Conservation (phyloP, 2,329 filamentous ascomycete species). For the Penicillium sp. region DNA sequence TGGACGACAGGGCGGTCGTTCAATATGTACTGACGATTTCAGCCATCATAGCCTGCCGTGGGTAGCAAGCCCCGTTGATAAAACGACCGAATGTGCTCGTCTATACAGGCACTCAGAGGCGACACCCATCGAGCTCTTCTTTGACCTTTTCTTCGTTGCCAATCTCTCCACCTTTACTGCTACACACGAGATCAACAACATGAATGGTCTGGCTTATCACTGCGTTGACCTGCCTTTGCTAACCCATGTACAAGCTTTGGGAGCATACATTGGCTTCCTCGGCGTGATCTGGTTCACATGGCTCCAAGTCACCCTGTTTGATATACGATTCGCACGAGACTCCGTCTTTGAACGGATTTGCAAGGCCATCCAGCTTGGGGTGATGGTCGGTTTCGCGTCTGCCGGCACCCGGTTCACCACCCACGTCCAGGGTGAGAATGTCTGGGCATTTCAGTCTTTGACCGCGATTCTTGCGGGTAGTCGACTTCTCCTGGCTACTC, state of each 20-base stretch:
- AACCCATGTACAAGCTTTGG: slow-evolving; percentile 30
- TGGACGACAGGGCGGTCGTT: neutral
- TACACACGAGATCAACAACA: slow-evolving; percentile 55
- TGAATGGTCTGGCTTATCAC: slow-evolving; percentile 31
- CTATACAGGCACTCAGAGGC: slow-evolving; percentile 50
- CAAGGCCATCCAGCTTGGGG: slow-evolving; percentile 60
- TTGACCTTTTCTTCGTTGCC: slow-evolving; percentile 62
- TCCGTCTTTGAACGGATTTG: slow-evolving; percentile 61
- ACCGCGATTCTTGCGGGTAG: slow-evolving; percentile 51
- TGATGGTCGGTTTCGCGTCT: slow-evolving; percentile 65
- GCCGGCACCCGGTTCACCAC: slow-evolving; percentile 52
- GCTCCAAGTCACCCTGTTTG: slow-evolving; percentile 63
- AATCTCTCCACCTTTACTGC: slow-evolving; percentile 64
- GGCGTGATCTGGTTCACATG: slow-evolving; percentile 67
- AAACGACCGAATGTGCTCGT: slow-evolving; percentile 24
- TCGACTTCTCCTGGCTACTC: slow-evolving; percentile 52
- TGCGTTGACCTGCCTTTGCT: neutral
- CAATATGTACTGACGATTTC: neutral
- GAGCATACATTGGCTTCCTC: slow-evolving; percentile 54
- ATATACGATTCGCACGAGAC: slow-evolving; percentile 65
- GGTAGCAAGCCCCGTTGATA: slow-evolving; percentile 37
- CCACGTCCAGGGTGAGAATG: slow-evolving; percentile 38
- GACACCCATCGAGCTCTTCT: slow-evolving; percentile 58
- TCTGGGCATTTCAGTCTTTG: slow-evolving; percentile 46
- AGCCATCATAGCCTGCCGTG: slow-evolving; percentile 27